Evolutionary conservation across 257 asterid species (phyloP).

Genomic region (Lithospermum erythrorhizon): DNA sequence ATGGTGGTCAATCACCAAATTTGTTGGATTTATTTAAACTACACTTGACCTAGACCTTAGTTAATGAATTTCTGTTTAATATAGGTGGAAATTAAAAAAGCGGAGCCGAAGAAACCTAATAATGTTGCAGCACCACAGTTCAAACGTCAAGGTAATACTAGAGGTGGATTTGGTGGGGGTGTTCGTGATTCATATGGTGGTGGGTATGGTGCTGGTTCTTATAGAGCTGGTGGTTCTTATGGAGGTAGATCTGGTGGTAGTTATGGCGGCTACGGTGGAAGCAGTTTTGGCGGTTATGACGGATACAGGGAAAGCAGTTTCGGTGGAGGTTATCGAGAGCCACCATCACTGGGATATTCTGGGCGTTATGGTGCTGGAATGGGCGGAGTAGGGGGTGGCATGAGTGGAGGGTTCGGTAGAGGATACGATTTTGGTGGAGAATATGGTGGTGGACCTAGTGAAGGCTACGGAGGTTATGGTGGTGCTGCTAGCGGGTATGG

Average conservation of each 20-base stretch:
- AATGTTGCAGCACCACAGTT: constrained; percentile 11
- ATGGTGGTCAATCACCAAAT: too few species aligned
- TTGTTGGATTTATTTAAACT: too few species aligned
- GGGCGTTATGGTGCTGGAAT: constrained; percentile 16
- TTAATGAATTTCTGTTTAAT: constrained; percentile 3
- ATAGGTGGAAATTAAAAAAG: constrained; percentile 62
- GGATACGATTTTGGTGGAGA: constrained; percentile 11
- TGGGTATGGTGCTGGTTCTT: constrained; percentile 22
- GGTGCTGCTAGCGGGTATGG: constrained; percentile 23
- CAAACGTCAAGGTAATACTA: constrained; percentile 3
- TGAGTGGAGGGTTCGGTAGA: constrained; percentile 4
- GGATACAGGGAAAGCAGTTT: constrained; percentile 31
- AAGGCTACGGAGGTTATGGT: constrained; percentile 21
- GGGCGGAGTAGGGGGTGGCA: not conserved
- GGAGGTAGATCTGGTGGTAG: constrained; percentile 28
- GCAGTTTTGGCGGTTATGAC: constrained; percentile 31
- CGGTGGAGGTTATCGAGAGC: constrained; percentile 12
- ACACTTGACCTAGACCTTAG: not conserved
- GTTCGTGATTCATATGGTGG: constrained; percentile 30
- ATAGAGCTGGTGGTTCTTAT: constrained; percentile 14
- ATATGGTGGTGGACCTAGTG: constrained; percentile 8
- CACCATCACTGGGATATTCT: constrained; percentile 5
- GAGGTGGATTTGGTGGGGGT: constrained; percentile 32
- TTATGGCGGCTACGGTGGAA: constrained; percentile 35
- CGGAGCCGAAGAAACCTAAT: constrained; percentile 51